Evolutionary conservation across 2,329 filamentous ascomycete species (phyloP), one percentile per base, ranked within the genome.

Genomic region (Pseudogymnoascus sp.): DNA sequence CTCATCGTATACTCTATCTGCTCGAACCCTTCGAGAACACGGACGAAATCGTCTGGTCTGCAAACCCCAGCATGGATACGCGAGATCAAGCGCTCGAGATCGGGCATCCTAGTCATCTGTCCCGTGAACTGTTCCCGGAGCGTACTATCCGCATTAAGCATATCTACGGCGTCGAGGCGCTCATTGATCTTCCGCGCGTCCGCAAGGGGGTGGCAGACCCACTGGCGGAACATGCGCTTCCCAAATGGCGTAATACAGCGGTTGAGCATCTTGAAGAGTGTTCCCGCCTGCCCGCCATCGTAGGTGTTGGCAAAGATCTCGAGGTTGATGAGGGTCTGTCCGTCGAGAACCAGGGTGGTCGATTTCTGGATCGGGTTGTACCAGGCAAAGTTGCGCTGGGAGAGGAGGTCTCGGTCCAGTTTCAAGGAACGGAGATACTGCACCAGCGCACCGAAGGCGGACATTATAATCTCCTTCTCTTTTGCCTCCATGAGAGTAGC

Each of bases 241-340:
- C 94, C 94, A 70, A 99, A 99, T 0, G 94, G 92, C 3, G 94
- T 97, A 63, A 96, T 87, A 70, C 94, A 99, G 58, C 90, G 85
- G 72, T 99, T 97, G 58, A 99, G 81, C 64, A 99, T 83, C 58
- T 82, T 82, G 73, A 97, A 99, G 1, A 99, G 75, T 0, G 94
- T 97, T 5, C 94, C 94, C 37, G 95, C 88, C 0, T 79, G 71
- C 12, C 90, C 85, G 6, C 92, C 92, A 69, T 96, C 92, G 65
- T 88, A 90, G 0, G 87, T 92, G 73, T 99, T 99, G 66, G 90
- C 82, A 67, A 99, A 99, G 4, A 99, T 83, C 71, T 99, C 94
- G n/a, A 99, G 84, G 69, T 99, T 99, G 77, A 95, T 95, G 66
- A 99, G 79, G 19, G 92, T 97, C 71, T 99, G 94, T 0, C 94